Base-by-base conservation (phyloP, 2,329 filamentous ascomycete genomes). In the Sporothrix sp. region DNA sequence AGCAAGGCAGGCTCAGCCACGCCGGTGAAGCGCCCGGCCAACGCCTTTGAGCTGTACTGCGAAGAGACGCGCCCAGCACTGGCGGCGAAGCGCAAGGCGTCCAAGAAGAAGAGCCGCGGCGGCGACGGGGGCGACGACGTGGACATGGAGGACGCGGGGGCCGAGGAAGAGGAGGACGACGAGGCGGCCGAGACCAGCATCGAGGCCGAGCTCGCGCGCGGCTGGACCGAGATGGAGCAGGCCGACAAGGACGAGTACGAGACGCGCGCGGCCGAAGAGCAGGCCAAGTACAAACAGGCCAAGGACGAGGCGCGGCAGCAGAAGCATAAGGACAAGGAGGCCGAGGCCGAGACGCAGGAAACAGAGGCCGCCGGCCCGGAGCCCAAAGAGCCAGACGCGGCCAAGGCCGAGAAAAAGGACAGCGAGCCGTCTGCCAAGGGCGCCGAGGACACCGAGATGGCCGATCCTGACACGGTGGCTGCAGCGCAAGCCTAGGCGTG, bases 41-140 rank as follows among this genome's bases (percentile, higher is more conserved):
- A 64, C 56, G 75, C 74, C 3, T 80, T 77, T 58, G 75, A 78
- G 54, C 63, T 79, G 14, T 81, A 74, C 64, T 76, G 72, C 60
- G 66, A 68, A 49, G 74, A 78, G 54, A 68, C 62, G 54, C 71
- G 75, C 42, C 66, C 70, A 3, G 55, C 63, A 10, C 62, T 75
- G 25, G 67, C 71, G 44, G 65, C 66, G 8, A 70, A 76, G 60
- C 69, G 70, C 14, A 59, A 61, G 45, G 51, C 44, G 11, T 50
- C 54, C 42, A 60, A 62, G 56, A 63, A 64, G 37, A 45, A 33
- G 30, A 44, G 30, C n/a, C 14, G 8, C 13, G 11, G 28, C 20
- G 43, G 57, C 48, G 60, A 62, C 40, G 65, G 44, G 1, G 44
- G 42, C 14, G 54, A 39, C 52, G 68, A 70, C 48, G 61, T 76